A percentile compares a stretch with the other conserved stretches of the same genome.
Evolutionary conservation across 108 stramenopile species (phyloP).

Genomic region (Pseudonitzschia pungens): DNA sequence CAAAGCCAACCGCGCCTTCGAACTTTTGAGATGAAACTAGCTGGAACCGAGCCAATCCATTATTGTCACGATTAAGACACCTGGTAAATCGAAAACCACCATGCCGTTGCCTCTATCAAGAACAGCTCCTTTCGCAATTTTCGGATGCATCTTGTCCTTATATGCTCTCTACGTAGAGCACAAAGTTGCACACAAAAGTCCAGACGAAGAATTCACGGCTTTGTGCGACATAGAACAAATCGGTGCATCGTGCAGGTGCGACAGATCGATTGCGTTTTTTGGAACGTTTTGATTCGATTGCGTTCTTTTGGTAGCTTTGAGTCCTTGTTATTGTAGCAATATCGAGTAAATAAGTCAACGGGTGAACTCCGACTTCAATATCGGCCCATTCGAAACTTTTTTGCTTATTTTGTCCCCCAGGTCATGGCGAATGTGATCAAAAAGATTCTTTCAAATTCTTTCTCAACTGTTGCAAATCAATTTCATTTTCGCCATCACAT

Average conservation of each 20-base stretch:
- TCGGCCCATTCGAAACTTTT: too few species aligned
- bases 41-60: too few species aligned
- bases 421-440: too few species aligned
- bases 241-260: constrained; percentile 77
- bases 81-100: constrained; percentile 1
- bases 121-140: constrained; percentile 21
- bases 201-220: constrained; percentile 67
- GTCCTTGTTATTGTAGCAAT: too few species aligned
- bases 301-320: too few species aligned
- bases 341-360: too few species aligned
- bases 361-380: too few species aligned
- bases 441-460: neutral
- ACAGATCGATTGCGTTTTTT: constrained; percentile 17
- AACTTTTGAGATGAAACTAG: neutral
- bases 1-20: neutral
- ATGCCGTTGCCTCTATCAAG: constrained; percentile 9
- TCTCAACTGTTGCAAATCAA: constrained; percentile 8
- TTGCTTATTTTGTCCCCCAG: too few species aligned
- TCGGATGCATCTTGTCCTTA: constrained; percentile 62
- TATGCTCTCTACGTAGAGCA: constrained; percentile 84
- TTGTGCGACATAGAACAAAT: constrained; percentile 84
- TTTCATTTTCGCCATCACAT: neutral
- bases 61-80: neutral
- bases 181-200: constrained; percentile 42
- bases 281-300: neutral